A percentile compares a stretch with the other conserved stretches of the same genome.
Evolutionary conservation across 1,284 basidiomycete species (phyloP).

Genomic region (Omphalotus olearius): DNA sequence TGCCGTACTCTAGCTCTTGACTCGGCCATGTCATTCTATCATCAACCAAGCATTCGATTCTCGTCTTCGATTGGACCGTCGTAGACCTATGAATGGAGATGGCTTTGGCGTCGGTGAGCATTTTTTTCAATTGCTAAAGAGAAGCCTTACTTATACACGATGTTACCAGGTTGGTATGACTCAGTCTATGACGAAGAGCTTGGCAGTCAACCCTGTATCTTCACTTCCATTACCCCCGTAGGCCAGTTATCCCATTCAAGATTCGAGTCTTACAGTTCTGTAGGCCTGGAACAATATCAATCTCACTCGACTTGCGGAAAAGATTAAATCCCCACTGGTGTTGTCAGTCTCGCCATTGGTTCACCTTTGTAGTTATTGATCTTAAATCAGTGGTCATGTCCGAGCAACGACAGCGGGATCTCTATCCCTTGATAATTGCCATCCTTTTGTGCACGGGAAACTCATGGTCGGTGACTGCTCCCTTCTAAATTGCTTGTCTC

Average conservation of each 20-base stretch:
- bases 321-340: constrained; percentile 90
- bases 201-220: constrained; percentile 88
- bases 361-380: constrained; percentile 1
- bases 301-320: constrained; percentile 85
- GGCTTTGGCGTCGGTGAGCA: constrained; percentile 93
- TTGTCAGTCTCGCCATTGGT: constrained; percentile 54
- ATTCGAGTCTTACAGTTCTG: constrained; percentile 9
- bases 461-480: constrained; percentile 65
- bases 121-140: not conserved
- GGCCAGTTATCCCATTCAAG: constrained; percentile 18
- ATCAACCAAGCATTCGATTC: constrained; percentile 96
- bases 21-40: constrained; percentile 91
- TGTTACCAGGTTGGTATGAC: constrained; percentile 75
- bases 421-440: constrained; percentile 91
- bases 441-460: constrained; percentile 85
- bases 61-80: constrained; percentile 74
- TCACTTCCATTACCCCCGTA: constrained; percentile 93
- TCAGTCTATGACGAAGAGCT: constrained; percentile 75
- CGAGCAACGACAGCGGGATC: constrained; percentile 84
- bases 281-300: constrained; percentile 96
- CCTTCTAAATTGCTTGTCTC: not conserved
- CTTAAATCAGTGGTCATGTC: constrained; percentile 70
- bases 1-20: constrained; percentile 64
- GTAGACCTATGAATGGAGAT: constrained; percentile 90
- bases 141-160: not conserved